These are phyloP conservation scores for Hygrocybe punicea DNA, from an alignment of 768 basidiomycete species.

Conservation along the genomic window DNA sequence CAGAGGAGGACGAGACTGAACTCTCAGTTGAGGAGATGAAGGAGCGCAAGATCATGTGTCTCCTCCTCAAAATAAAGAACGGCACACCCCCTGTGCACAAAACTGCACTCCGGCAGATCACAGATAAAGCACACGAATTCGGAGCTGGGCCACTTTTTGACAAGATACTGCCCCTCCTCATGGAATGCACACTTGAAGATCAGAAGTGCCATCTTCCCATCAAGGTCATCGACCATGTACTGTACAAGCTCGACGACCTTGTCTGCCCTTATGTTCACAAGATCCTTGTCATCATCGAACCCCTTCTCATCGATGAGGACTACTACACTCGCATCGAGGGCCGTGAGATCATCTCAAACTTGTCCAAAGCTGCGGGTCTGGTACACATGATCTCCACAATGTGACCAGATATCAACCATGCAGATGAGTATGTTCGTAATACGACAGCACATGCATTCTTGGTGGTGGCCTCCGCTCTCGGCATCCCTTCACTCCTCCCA, in stretches of 20 bases:
- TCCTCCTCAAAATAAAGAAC: slow-evolving; percentile 98
- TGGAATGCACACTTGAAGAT: slow-evolving; percentile 97
- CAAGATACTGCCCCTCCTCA: slow-evolving; percentile 95
- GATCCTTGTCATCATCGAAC: slow-evolving; percentile 98
- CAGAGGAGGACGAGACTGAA: slow-evolving; percentile 93
- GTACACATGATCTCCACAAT: slow-evolving; percentile 99
- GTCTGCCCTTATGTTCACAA: slow-evolving; percentile 99
- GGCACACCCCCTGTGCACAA: slow-evolving; percentile 98
- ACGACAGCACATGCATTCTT: slow-evolving; percentile 99
- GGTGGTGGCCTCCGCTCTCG: slow-evolving; percentile 96
- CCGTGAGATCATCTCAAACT: slow-evolving; percentile 97
- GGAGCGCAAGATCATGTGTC: slow-evolving; percentile 98
- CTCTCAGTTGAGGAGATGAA: slow-evolving; percentile 97
- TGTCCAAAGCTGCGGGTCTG: slow-evolving; percentile 96
- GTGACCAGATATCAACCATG: slow-evolving; percentile 99
- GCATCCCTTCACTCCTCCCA: slow-evolving; percentile 94
- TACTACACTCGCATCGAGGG: slow-evolving; percentile 96
- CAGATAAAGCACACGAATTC: slow-evolving; percentile 98
- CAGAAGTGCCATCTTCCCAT: slow-evolving; percentile 97
- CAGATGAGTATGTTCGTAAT: slow-evolving; percentile 98
- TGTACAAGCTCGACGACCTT: slow-evolving; percentile 98
- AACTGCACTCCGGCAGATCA: slow-evolving; percentile 95
- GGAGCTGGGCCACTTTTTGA: slow-evolving; percentile 98
- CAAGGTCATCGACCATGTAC: slow-evolving; percentile 97
- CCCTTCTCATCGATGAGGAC: slow-evolving; percentile 96